phyloP scores from a whole-genome alignment of 352 stramenopile genomes.

The Phytophthora hibernalis region DNA sequence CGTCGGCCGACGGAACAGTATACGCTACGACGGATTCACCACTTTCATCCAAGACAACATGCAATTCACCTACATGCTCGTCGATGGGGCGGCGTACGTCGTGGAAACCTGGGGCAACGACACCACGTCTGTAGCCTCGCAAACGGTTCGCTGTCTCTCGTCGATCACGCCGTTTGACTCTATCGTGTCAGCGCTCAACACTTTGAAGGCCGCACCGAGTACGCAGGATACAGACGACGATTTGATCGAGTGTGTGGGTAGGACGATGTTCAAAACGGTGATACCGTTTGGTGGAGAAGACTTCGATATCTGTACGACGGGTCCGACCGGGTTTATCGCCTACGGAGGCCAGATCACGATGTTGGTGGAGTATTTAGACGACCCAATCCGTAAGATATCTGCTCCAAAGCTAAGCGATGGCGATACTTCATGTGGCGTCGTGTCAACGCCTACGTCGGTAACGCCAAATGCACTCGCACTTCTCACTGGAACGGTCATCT shows the following conservation, averaged over 20 bases:
- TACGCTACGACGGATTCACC: constrained; percentile 34
- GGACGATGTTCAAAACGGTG: constrained; percentile 23
- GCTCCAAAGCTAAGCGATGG: neutral
- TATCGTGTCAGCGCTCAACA: constrained; percentile 17
- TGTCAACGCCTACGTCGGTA: neutral
- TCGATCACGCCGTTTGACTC: constrained; percentile 10
- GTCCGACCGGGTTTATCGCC: constrained; percentile 18
- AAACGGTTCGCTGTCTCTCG: neutral
- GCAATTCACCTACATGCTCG: constrained; percentile 27
- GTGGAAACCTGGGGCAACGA: neutral
- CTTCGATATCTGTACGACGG: constrained; percentile 26
- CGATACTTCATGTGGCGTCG: neutral
- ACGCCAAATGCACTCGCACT: neutral
- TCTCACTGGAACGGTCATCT: neutral
- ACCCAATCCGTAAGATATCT: neutral
- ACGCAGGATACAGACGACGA: neutral
- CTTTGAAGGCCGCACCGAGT: neutral
- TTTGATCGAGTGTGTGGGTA: constrained; percentile 15
- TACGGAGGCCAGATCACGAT: constrained; percentile 28
- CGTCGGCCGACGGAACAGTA: neutral
- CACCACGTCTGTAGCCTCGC: neutral
- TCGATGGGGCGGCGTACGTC: constrained; percentile 30
- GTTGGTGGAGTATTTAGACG: constrained; percentile 16
- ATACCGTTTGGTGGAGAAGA: neutral
- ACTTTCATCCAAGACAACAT: constrained; percentile 14